phyloP scores from a whole-genome alignment of 768 basidiomycete species.

The Macrocybe gigantea region DNA sequence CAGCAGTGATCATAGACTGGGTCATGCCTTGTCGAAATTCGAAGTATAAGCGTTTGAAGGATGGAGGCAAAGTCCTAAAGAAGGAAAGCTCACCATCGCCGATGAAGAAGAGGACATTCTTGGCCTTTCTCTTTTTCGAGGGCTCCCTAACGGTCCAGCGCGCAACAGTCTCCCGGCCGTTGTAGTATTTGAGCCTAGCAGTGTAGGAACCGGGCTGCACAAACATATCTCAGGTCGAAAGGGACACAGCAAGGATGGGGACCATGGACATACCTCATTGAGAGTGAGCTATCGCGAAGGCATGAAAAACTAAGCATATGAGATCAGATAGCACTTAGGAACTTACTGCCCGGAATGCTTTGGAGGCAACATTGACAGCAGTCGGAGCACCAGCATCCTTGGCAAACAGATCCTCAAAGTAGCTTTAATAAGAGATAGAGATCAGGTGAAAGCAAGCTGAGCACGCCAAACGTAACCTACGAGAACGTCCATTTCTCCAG shows the following conservation, averaged over 20 bases:
- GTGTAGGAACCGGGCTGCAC: constrained; percentile 32
- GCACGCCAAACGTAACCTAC: constrained; percentile 16
- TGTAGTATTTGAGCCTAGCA: constrained; percentile 32
- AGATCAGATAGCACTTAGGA: neutral
- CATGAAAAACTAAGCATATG: neutral
- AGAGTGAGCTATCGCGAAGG: constrained; percentile 19
- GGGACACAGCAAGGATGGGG: neutral
- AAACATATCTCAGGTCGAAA: neutral
- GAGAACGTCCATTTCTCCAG: constrained; percentile 37
- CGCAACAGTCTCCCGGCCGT: constrained; percentile 26
- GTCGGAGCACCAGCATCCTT: constrained; percentile 26
- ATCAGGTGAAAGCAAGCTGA: neutral
- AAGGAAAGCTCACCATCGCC: constrained; percentile 30
- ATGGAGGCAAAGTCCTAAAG: neutral
- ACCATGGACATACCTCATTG: constrained; percentile 14
- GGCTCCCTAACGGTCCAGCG: constrained; percentile 33
- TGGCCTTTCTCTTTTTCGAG: constrained; percentile 27
- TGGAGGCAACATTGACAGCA: constrained; percentile 34
- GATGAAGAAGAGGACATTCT: constrained; percentile 40
- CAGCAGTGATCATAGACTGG: constrained; percentile 41
- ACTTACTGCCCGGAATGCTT: constrained; percentile 35
- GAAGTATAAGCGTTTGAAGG: neutral
- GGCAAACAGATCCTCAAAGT: constrained; percentile 39
- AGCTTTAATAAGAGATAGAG: constrained; percentile 16
- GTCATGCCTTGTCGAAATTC: constrained; percentile 31